phyloP scores from a whole-genome alignment of 176 grass and related monocot genomes.

The Cocos nucifera region DNA sequence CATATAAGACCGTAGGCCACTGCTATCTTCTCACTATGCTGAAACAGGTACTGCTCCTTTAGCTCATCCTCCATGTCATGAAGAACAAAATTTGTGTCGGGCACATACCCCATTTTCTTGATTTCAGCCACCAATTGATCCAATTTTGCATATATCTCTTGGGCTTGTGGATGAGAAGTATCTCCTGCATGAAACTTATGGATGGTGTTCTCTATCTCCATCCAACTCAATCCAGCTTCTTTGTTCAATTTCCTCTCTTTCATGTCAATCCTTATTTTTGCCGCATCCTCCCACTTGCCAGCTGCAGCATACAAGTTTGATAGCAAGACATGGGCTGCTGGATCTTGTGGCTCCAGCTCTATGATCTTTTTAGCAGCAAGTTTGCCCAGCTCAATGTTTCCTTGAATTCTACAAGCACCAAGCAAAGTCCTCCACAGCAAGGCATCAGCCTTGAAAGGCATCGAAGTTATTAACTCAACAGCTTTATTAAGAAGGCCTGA shows the following conservation, averaged over 20 bases:
- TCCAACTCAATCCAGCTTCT: conserved; percentile 82
- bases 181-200: conserved; percentile 72
- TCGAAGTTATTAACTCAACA: conserved; percentile 49
- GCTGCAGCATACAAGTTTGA: conserved; percentile 85
- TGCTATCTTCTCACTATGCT: conserved; percentile 88
- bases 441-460: conserved; percentile 53
- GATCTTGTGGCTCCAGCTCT: conserved; percentile 60
- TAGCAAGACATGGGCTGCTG: conserved; percentile 73
- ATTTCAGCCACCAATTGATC: conserved; percentile 39
- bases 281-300: conserved; percentile 69
- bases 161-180: conserved; percentile 43
- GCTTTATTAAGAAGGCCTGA: conserved; percentile 57
- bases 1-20: conserved; percentile 64
- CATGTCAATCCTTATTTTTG: conserved; percentile 54
- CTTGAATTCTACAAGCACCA: conserved; percentile 49
- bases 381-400: conserved; percentile 49
- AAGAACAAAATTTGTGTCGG: conserved; percentile 63
- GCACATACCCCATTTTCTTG: conserved; percentile 53
- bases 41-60: conserved; percentile 73
- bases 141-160: conserved; percentile 57
- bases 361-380: conserved; percentile 50
- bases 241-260: conserved; percentile 64
- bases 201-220: conserved; percentile 60
- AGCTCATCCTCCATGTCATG: conserved; percentile 71
- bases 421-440: conserved; percentile 78